phyloP scores from a whole-genome alignment of 2,329 filamentous ascomycete genomes.

The Didymella pomorum region DNA sequence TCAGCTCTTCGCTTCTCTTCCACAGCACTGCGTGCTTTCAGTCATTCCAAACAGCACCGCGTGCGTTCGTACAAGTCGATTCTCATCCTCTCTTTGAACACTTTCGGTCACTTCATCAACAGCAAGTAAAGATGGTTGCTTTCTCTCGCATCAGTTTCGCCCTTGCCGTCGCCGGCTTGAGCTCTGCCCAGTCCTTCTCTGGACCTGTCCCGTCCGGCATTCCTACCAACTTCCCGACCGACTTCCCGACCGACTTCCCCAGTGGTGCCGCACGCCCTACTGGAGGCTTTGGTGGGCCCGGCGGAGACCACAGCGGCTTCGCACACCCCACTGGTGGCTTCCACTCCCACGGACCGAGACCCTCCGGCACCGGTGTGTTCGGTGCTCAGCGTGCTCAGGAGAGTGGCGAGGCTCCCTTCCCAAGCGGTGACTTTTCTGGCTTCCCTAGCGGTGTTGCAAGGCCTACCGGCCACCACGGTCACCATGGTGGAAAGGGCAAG shows the following conservation, averaged over 20 bases:
- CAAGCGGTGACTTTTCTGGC: conserved; percentile 5
- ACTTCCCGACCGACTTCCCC: conserved; percentile 3
- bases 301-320: conserved; percentile 12
- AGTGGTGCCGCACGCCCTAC: conserved; percentile 10
- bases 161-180: conserved; percentile 17
- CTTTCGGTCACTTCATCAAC: background rate
- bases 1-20: conserved; percentile 10
- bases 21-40: conserved; percentile 21
- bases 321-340: conserved; percentile 11
- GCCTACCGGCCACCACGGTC: conserved; percentile 10
- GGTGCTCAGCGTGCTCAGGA: conserved; percentile 6
- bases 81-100: background rate
- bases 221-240: conserved; percentile 1
- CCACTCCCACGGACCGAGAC: background rate
- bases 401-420: conserved; percentile 9
- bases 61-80: conserved; percentile 2
- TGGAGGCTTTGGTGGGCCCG: conserved; percentile 5
- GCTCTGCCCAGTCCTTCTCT: conserved; percentile 13
- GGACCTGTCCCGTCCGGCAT: conserved; percentile 1
- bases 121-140: conserved; percentile 19
- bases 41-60: conserved; percentile 4
- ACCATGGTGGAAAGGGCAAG: conserved; percentile 4
- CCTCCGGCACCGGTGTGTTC: conserved; percentile 1
- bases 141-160: conserved; percentile 17
- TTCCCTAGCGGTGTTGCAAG: conserved; percentile 14